phyloP scores from a whole-genome alignment of 108 stramenopile genomes.

The Poteriospumella lacustris region DNA sequence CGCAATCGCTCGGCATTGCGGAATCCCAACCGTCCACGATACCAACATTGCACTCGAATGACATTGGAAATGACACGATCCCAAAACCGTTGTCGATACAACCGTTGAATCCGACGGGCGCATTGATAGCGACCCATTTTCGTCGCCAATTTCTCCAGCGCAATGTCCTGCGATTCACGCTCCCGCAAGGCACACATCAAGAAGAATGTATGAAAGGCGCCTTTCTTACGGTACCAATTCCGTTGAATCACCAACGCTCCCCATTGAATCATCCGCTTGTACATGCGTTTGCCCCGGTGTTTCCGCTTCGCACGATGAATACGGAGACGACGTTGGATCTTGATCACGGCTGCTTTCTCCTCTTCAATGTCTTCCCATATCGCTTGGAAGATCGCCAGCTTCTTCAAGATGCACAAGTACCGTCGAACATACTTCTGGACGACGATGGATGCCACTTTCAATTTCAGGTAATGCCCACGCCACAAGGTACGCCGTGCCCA shows the following conservation, averaged over 20 bases:
- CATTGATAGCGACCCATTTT: constrained; percentile 9
- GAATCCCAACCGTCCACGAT: not conserved
- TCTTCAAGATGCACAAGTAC: not conserved
- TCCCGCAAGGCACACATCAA: constrained; percentile 23
- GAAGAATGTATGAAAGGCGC: constrained; percentile 26
- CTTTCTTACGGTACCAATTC: constrained; percentile 23
- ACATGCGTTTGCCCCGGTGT: not conserved
- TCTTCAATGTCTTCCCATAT: constrained; percentile 11
- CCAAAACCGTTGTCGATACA: not conserved
- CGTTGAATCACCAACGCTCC: constrained; percentile 18
- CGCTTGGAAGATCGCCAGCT: not conserved
- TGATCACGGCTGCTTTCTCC: not conserved
- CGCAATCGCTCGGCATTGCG: not conserved
- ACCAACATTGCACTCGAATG: constrained; percentile 27
- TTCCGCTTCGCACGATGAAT: not conserved
- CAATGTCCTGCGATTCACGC: not conserved
- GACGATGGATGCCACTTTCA: not conserved
- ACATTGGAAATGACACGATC: not conserved
- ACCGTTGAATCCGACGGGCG: constrained; percentile 4
- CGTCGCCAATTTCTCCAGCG: not conserved
- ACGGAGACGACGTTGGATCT: constrained; percentile 4
- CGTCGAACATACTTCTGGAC: constrained; percentile 23
- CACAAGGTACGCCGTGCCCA: constrained; percentile 8
- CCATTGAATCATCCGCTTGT: not conserved
- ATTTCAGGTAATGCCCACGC: not conserved